Conservation (phyloP, 2,329 filamentous ascomycete genomes). For the Neonectria sp. region DNA sequence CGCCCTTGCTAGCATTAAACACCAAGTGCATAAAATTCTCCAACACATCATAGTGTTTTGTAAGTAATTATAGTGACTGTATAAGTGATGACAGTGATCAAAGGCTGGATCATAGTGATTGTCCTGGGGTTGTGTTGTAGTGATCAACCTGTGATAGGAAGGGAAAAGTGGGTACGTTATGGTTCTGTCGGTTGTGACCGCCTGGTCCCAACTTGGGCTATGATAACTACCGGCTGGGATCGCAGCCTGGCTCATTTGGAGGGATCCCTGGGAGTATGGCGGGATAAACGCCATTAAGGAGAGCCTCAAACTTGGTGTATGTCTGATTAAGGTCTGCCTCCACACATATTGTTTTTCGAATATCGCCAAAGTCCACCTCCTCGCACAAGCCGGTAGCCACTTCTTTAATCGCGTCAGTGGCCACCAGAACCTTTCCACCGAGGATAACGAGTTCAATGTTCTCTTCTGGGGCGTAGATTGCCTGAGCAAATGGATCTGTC, state of each 20-base stretch:
- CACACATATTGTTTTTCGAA: constrained; percentile 8
- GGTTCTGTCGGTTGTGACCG: no score
- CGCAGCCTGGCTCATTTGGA: constrained; percentile 14
- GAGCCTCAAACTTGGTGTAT: neutral
- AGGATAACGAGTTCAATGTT: constrained; percentile 21
- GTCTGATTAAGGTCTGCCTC: constrained; percentile 12
- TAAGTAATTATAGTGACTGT: no score
- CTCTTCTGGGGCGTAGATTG: neutral
- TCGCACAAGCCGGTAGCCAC: neutral
- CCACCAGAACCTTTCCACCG: constrained; percentile 18
- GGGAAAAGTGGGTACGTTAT: no score
- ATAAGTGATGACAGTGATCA: no score
- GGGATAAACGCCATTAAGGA: constrained; percentile 14
- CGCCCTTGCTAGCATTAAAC: no score
- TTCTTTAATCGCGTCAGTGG: neutral
- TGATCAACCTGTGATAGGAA: no score
- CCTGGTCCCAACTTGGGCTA: no score
- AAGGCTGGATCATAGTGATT: no score
- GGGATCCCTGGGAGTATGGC: constrained; percentile 19
- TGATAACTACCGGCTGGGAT: neutral
- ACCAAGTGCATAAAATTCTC: no score
- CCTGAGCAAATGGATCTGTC: constrained; percentile 12
- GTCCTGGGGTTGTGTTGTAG: no score
- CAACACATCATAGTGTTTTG: no score
- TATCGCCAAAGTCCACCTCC: neutral